These are phyloP conservation scores for Ogataea neopini DNA, from an alignment of 805 yeast species.

Conservation along the genomic window DNA sequence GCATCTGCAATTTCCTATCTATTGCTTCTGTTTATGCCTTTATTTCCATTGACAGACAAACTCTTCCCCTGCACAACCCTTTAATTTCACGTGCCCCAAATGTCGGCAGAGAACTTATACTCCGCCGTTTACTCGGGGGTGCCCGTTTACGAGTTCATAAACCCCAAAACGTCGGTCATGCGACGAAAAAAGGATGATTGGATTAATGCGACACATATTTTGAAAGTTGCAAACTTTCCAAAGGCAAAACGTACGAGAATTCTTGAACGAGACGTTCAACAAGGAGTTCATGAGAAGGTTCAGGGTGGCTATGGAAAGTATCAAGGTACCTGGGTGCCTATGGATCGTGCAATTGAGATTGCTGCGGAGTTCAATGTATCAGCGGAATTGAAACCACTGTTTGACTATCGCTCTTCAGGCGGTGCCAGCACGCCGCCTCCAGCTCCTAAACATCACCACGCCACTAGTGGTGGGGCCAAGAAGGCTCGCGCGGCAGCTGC, in stretches of 20 bases:
- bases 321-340: conserved; percentile 97
- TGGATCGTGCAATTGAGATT: conserved; percentile 67
- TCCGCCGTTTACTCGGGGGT: conserved; percentile 81
- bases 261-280: conserved; percentile 89
- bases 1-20: background rate
- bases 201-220: conserved; percentile 94
- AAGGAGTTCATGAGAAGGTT: conserved; percentile 85
- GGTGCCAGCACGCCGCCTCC: conserved; percentile 57
- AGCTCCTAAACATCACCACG: conserved; percentile 68
- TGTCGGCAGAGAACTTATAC: conserved; percentile 43
- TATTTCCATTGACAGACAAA: background rate
- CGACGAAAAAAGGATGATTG: conserved; percentile 74
- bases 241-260: conserved; percentile 93
- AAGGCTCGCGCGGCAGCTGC: conserved; percentile 24
- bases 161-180: conserved; percentile 74
- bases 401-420: conserved; percentile 56
- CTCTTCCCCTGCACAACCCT: background rate
- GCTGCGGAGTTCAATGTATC: conserved; percentile 66
- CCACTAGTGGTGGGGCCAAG: conserved; percentile 47
- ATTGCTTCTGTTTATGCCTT: background rate
- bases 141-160: conserved; percentile 77
- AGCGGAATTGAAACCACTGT: conserved; percentile 61
- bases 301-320: conserved; percentile 98
- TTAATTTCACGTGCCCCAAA: conserved; percentile 5
- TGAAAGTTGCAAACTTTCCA: conserved; percentile 91